Percentiles rank a stretch among this genome's conserved stretches.
Conservation (phyloP, 1,284 basidiomycete species). For the Cutaneotrichosporon sp. region DNA sequence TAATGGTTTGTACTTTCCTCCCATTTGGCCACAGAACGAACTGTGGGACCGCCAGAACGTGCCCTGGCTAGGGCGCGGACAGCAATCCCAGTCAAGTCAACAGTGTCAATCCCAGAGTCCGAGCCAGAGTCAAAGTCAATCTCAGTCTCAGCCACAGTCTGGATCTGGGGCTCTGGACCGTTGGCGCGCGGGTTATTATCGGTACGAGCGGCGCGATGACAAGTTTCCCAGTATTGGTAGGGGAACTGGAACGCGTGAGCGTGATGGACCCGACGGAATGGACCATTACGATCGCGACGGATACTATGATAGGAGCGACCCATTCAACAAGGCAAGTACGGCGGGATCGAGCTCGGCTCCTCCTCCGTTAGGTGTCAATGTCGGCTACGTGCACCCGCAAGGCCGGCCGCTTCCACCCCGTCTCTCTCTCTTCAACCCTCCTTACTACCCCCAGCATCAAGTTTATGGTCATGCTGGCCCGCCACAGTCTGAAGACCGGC, state of each 20-base stretch:
- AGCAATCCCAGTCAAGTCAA: background rate
- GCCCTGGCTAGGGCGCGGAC: background rate
- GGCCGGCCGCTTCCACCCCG: slow-evolving; percentile 9
- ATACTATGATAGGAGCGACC: background rate
- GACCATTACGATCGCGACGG: slow-evolving; percentile 4
- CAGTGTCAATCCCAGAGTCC: no score
- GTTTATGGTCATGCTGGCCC: slow-evolving; percentile 5
- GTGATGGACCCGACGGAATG: background rate
- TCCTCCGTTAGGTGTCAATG: background rate
- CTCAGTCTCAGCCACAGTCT: no score
- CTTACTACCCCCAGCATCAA: slow-evolving; percentile 2
- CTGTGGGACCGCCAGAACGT: slow-evolving; percentile 4
- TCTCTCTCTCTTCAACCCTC: slow-evolving; percentile 1
- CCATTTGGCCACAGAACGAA: slow-evolving; percentile 4
- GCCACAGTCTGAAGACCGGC: background rate
- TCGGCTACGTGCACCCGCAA: slow-evolving; percentile 8
- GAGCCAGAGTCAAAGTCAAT: no score
- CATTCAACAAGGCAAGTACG: background rate
- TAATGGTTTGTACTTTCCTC: slow-evolving; percentile 4
- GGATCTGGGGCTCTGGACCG: background rate
- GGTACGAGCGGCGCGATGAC: slow-evolving; percentile 4
- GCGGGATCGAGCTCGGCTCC: background rate
- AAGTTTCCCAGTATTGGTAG: background rate
- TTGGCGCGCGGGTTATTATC: background rate
- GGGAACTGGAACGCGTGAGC: background rate